phyloP scores from a whole-genome alignment of 177 flowering plant species.

The Vitis hybrid region DNA sequence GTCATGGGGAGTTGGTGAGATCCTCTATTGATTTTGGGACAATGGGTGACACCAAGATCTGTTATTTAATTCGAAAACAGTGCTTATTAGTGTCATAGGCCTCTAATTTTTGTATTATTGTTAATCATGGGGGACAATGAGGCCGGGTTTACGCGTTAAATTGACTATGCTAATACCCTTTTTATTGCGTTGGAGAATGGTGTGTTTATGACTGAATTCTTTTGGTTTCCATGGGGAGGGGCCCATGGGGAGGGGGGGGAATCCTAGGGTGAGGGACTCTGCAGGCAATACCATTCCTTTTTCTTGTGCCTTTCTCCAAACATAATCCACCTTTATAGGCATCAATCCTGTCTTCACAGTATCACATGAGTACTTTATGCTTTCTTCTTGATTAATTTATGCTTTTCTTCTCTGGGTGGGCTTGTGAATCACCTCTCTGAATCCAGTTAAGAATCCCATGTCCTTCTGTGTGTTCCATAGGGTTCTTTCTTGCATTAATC shows the following conservation, averaged over 20 bases:
- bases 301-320: conserved; percentile 24
- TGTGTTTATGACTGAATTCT: background rate
- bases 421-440: background rate
- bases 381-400: conserved; percentile 11
- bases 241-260: background rate
- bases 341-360: conserved; percentile 10
- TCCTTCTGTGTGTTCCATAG: too few relatives aligned
- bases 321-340: conserved; percentile 25
- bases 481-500: too few relatives aligned
- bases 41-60: too few relatives aligned
- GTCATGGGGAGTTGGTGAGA: too few relatives aligned
- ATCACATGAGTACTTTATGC: background rate
- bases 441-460: too few relatives aligned
- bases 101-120: background rate
- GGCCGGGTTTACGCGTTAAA: background rate
- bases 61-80: too few relatives aligned
- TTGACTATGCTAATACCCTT: background rate
- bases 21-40: too few relatives aligned
- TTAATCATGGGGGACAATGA: background rate
- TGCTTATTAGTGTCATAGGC: too few relatives aligned
- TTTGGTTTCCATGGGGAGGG: conserved; percentile 1
- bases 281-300: conserved; percentile 7
- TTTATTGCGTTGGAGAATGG: background rate
- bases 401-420: conserved; percentile 24
- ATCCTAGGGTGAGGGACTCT: conserved; percentile 13